Base-by-base conservation (phyloP, 176 grass and related monocot genomes). In the Metroxylon sagu region DNA sequence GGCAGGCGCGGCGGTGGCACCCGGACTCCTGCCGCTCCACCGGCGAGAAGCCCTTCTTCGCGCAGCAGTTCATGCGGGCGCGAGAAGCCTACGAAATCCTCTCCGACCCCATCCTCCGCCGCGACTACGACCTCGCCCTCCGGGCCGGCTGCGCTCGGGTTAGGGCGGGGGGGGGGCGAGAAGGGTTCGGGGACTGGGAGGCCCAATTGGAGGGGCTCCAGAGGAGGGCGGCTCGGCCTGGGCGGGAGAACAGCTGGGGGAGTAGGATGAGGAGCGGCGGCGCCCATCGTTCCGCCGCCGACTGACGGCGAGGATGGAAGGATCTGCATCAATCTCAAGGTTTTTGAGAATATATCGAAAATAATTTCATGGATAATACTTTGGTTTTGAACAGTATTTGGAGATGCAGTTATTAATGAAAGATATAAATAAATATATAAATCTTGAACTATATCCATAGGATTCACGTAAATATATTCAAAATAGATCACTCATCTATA, bases 31-130 rank as follows among this genome's bases (percentile, higher is more conserved):
- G 87, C 76, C 59, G 49, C 7, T 62, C 57, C 28, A 52, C 71
- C 1, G 53, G 68, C 5, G 72, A 73, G 15, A 60, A 53, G 71
- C 2, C 30, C 4, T 4, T 29, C n/a, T 79, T 57, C 65, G 75
- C 79, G 61, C 79, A 83, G 50, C 64, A 31, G 16, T 89, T 95
- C 89, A 95, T 82, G 76, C 59, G 2, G 53, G 85, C 78, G 39
- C 85, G 79, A 1, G 85, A 95, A 66, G 85, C 89, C 29, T 95
- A 89, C 75, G 89, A 95, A 78, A 72, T 95, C 71, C 76, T 95
- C 6, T 95, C 82, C 62, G 89, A 95, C 66, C 85, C 79, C 3
- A 69, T 61, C 64, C 82, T 29, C 59, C 62, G 85, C 49, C 72
- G 69, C 54, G 78, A 68, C 75, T 95, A 95, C 72, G 79, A 95